Evolutionary conservation across 306 rosid species (phyloP).

Genomic region (Fragaria iinumae): DNA sequence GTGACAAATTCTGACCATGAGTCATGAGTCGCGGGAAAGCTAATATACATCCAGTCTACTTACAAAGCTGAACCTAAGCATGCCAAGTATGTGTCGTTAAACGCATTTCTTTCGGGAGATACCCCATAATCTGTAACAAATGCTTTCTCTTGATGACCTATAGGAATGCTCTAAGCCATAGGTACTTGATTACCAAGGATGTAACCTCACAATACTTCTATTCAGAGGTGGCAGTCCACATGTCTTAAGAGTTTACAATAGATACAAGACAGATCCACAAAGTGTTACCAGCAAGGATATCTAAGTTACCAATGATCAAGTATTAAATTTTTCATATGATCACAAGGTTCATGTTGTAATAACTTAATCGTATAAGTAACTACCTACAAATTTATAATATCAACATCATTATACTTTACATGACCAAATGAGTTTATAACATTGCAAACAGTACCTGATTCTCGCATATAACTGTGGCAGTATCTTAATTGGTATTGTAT

Average conservation of each 20-base stretch:
- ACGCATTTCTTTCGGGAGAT: background rate
- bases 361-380: background rate
- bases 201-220: background rate
- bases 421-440: background rate
- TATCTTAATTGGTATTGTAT: background rate
- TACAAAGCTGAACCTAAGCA: background rate
- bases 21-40: background rate
- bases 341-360: background rate
- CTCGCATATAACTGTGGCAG: background rate
- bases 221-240: background rate
- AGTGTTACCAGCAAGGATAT: background rate
- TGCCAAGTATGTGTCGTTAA: background rate
- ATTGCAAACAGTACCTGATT: background rate
- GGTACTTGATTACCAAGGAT: background rate
- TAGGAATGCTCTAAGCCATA: background rate
- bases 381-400: background rate
- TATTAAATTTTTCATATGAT: background rate
- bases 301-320: background rate
- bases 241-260: background rate
- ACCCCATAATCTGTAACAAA: background rate
- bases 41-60: background rate
- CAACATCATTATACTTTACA: constrained; percentile 1
- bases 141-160: background rate
- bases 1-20: background rate
- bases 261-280: background rate